Evolutionary conservation across 2,329 filamentous ascomycete genomes (phyloP), one percentile per base, ranked within the genome.

Genomic region (Neofusicoccum cordaticola): DNA sequence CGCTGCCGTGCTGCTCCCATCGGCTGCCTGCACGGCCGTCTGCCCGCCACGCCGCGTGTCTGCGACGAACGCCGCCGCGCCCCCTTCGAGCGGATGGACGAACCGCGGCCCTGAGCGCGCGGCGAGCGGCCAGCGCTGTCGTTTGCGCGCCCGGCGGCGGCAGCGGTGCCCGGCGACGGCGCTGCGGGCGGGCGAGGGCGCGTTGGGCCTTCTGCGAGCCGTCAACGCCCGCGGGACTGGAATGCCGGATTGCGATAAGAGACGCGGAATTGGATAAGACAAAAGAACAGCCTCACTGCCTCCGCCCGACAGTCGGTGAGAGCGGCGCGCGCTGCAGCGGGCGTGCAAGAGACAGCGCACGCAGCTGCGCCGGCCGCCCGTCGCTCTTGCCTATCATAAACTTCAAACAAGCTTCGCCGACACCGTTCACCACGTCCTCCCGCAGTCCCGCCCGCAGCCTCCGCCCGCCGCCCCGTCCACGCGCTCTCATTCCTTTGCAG

Each of bases 231-330:
- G 41, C 39, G 53, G 56, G 52, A 47, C 42, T 19, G 56, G 56
- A 60, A 60, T 60, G 56, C 56, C 53, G 19, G 8, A 57, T 57
- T 34, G 56, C 56, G 56, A 60, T 60, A 60, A 60, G 56, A 45
- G 22, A 58, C 39, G 41, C 53, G 53, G 17, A 58, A 15, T 45
- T 45, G 53, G 22, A 35, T 60, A 44, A 60, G 27, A 47, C 53
- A 35, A 22, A 57, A 35, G 53, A 22, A 37, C 19, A 11, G 19
- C 41, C n/a, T 34, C 31, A 13, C 42, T 44, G 22, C 22, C 22
- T 27, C 9, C 2, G 12, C 12, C 37, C 13, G 22, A 19, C 15
- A 34, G 22, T 31, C 27, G 27, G 56, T 37, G 56, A 60, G 56
- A 60, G 56, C 56, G 56, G 56, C 52, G 52, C 52, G 52, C 13